phyloP scores from a whole-genome alignment of 2,329 filamentous ascomycete genomes.

The Colletotrichum cuscutae region DNA sequence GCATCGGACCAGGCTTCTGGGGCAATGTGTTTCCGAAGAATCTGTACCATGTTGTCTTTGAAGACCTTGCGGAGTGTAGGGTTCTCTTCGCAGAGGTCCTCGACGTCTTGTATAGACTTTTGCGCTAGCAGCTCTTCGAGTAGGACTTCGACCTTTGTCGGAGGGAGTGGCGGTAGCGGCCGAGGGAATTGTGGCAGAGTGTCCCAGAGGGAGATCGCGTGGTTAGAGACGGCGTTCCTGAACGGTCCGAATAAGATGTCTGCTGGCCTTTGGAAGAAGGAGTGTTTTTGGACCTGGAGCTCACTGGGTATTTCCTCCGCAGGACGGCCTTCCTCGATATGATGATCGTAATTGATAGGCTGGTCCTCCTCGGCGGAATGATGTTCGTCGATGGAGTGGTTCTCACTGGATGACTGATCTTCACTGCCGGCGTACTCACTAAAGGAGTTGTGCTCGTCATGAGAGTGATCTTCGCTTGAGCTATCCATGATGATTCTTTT shows the following conservation, averaged over 20 bases:
- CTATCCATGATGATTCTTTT: not conserved
- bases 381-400: too few relatives aligned
- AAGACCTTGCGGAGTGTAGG: not conserved
- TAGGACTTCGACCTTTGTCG: not conserved
- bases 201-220: too few relatives aligned
- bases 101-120: not conserved
- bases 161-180: too few relatives aligned
- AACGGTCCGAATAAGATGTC: not conserved
- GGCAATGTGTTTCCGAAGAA: constrained; percentile 9
- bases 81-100: not conserved
- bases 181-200: not conserved
- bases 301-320: not conserved
- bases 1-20: constrained; percentile 11
- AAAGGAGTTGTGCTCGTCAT: too few relatives aligned
- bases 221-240: not conserved
- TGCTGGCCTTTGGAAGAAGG: not conserved
- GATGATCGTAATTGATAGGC: too few relatives aligned
- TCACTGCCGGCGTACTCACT: too few relatives aligned
- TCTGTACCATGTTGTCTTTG: not conserved
- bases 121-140: not conserved
- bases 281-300: not conserved
- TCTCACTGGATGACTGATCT: too few relatives aligned
- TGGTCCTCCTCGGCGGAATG: not conserved
- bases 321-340: too few relatives aligned
- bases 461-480: too few relatives aligned